These are phyloP conservation scores for Penicillium sp. DNA, from an alignment of 2,329 filamentous ascomycete species.

Conservation along the genomic window DNA sequence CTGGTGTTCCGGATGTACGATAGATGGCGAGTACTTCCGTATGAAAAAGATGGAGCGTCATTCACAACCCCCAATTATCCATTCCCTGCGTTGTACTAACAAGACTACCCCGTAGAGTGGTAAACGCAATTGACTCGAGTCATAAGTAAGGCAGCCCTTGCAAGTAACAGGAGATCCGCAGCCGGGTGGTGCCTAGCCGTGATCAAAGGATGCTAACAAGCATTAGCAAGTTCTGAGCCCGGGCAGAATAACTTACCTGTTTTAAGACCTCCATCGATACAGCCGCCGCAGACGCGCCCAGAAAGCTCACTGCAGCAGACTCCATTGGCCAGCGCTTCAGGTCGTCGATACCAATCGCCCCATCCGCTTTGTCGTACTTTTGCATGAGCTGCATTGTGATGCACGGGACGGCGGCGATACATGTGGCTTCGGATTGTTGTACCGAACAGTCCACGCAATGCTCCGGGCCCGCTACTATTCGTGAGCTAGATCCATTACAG, in stretches of 20 bases:
- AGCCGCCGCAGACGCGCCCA: constrained; percentile 2
- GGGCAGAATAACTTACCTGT: neutral
- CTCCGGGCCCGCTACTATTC: neutral
- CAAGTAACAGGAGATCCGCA: constrained; percentile 9
- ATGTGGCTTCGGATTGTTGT: neutral
- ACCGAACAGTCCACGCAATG: neutral
- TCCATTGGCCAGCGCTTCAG: constrained; percentile 7
- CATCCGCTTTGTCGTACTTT: constrained; percentile 33
- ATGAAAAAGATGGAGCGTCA: neutral
- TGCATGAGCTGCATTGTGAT: constrained; percentile 35
- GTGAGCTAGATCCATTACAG: constrained; percentile 3
- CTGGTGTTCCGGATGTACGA: no score
- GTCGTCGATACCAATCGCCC: constrained; percentile 31
- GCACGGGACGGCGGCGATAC: constrained; percentile 14
- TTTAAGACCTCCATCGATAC: neutral
- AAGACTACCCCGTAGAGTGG: neutral
- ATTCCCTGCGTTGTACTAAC: neutral
- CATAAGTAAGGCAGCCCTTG: neutral
- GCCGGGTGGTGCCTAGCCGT: neutral
- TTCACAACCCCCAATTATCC: neutral
- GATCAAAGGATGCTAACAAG: constrained; percentile 5
- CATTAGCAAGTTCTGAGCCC: constrained; percentile 10
- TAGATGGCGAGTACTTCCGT: no score
- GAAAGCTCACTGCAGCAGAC: constrained; percentile 2
- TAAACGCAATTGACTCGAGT: neutral